Evolutionary conservation across 768 basidiomycete species (phyloP), one percentile per base, ranked within the genome.

Genomic region (Lactarius sp.): DNA sequence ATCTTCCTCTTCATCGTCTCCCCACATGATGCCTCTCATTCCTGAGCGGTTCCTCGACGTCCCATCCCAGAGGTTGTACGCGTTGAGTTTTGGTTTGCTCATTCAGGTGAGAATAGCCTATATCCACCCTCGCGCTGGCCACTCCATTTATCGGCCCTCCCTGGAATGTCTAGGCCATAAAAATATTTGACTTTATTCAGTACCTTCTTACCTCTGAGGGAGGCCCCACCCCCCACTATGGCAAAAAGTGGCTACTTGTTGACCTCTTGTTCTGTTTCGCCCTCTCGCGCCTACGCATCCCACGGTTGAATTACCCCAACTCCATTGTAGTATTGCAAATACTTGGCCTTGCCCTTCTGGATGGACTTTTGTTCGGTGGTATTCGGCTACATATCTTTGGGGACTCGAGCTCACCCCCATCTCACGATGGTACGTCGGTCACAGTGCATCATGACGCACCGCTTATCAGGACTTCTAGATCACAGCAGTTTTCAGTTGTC

Each of bases 31-130:
- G 53, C 80, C 92, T 47, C 77, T 89, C 42, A 85, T 96, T 56
- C 83, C 92, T 36, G 87, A 91, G 73, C 81, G 79, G 60, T 85
- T 85, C 71, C 68, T 94, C 36, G 88, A 90, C 70, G 77, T 85
- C 5, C 89, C 90, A 22, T 86, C 90, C 16, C 90, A 93, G 72
- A 80, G 94, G 55, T 80, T 90, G 6, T 92, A 94, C 70, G 81
- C 82, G 66, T 78, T 92, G 50, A 88, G 91, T 64, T 75, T 93
- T 31, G 89, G 87, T 8, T 81, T 86, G 46, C 78, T 93, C 2
- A 78, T 90, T 39, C 92, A 94, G 81, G 92, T 89, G 66, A 59
- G 80, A 68, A 56, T 31, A 31, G 33, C 53, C 20, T 44, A 39
- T 31, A 42, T 56, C 39, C 41, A 41, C 5, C 1, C 20, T 39